phyloP scores from a whole-genome alignment of 2,329 filamentous ascomycete species.

The Stachybotrys chlorohalonatus region DNA sequence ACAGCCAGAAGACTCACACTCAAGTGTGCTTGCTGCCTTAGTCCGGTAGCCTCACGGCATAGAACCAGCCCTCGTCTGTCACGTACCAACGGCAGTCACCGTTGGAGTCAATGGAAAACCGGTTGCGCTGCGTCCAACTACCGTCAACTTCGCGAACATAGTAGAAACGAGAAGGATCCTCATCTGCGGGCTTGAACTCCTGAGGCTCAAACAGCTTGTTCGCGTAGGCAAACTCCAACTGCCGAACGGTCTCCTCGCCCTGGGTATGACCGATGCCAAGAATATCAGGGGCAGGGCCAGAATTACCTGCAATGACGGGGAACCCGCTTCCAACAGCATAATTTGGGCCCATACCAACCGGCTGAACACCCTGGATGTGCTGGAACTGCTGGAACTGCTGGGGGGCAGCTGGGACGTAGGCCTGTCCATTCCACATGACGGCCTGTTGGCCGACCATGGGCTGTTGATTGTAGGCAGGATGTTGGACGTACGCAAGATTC shows the following conservation, averaged over 20 bases:
- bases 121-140: slow-evolving; percentile 49
- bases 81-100: slow-evolving; percentile 51
- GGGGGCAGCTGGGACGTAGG: slow-evolving; percentile 9
- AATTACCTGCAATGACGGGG: slow-evolving; percentile 32
- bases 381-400: slow-evolving; percentile 7
- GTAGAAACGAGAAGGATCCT: slow-evolving; percentile 52
- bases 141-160: slow-evolving; percentile 52
- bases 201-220: slow-evolving; percentile 47
- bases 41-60: slow-evolving; percentile 45
- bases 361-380: slow-evolving; percentile 14
- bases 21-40: slow-evolving; percentile 6
- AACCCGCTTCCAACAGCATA: slow-evolving; percentile 10
- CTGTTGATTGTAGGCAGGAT: slow-evolving; percentile 19
- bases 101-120: slow-evolving; percentile 50
- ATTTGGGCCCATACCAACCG: slow-evolving; percentile 14
- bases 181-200: slow-evolving; percentile 54
- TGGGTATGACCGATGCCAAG: slow-evolving; percentile 42
- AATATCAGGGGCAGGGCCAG: slow-evolving; percentile 35
- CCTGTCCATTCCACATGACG: slow-evolving; percentile 22
- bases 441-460: slow-evolving; percentile 9
- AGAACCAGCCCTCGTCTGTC: slow-evolving; percentile 48
- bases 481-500: slow-evolving; percentile 7
- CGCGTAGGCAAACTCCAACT: slow-evolving; percentile 37
- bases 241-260: slow-evolving; percentile 35
- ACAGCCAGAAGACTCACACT: not conserved